Percentiles rank a stretch among this genome's conserved stretches.
phyloP scores from a whole-genome alignment of 2,329 filamentous ascomycete genomes.

The Colletotrichum brevisporum region DNA sequence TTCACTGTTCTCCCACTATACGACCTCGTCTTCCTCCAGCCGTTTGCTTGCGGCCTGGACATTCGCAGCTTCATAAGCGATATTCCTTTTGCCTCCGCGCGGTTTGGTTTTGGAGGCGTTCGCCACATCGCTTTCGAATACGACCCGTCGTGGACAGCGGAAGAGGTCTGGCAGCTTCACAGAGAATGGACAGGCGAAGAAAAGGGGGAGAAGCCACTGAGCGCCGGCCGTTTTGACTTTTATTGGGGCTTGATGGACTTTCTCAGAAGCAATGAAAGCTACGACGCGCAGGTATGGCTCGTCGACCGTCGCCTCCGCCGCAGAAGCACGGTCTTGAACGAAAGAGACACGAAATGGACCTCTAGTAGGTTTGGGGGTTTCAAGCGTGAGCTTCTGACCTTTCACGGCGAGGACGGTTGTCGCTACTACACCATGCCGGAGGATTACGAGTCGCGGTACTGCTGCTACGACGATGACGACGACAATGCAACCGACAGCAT shows the following conservation, averaged over 20 bases:
- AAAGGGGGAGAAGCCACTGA: background rate
- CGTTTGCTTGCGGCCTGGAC: accelerated
- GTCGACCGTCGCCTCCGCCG: background rate
- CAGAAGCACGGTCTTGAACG: background rate
- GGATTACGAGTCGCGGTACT: too few species aligned
- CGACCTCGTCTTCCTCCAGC: background rate
- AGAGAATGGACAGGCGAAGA: background rate
- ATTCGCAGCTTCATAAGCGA: accelerated
- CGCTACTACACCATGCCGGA: too few species aligned
- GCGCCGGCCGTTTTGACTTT: accelerated
- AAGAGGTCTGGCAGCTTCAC: background rate
- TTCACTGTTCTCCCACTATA: background rate
- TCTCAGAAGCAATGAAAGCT: accelerated
- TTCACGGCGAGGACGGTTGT: too few species aligned
- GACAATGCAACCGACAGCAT: too few species aligned
- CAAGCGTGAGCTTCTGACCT: too few species aligned
- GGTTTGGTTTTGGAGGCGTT: background rate
- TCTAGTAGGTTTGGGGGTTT: background rate
- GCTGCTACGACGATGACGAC: too few species aligned
- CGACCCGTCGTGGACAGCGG: background rate
- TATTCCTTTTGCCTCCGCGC: background rate
- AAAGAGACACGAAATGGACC: background rate
- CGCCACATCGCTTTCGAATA: background rate
- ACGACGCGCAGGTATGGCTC: background rate
- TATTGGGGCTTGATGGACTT: background rate